Percentiles rank a stretch among this genome's conserved stretches.
These are phyloP conservation scores for Phytophthora podocarpi DNA, from an alignment of 352 stramenopile species.

Conservation along the genomic window DNA sequence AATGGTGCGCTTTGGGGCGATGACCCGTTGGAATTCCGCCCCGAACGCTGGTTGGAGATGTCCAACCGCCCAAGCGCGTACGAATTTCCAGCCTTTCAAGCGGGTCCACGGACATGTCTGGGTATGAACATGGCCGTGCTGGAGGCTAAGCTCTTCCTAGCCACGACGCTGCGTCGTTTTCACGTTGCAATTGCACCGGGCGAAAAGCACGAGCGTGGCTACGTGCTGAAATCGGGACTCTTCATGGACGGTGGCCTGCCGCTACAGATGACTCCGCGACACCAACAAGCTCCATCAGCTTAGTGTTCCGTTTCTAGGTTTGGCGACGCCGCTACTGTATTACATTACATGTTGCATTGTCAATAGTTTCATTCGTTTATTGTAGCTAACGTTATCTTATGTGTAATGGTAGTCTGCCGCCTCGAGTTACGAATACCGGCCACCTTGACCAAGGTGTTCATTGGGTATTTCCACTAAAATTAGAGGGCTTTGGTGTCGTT, in stretches of 20 bases:
- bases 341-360: too few species aligned
- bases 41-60: slow-evolving; percentile 76
- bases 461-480: too few species aligned
- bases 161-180: slow-evolving; percentile 51
- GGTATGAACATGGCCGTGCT: slow-evolving; percentile 79
- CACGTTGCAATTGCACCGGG: slow-evolving; percentile 47
- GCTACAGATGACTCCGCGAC: slow-evolving; percentile 42
- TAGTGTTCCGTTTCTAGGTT: too few species aligned
- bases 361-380: too few species aligned
- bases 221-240: slow-evolving; percentile 58
- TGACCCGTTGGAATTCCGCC: slow-evolving; percentile 57
- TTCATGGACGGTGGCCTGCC: slow-evolving; percentile 62
- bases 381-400: too few species aligned
- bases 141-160: slow-evolving; percentile 66
- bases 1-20: slow-evolving; percentile 53
- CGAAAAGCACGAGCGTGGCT: slow-evolving; percentile 48
- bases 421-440: too few species aligned
- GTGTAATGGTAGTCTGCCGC: too few species aligned
- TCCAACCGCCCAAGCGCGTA: slow-evolving; percentile 59
- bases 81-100: slow-evolving; percentile 79
- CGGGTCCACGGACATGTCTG: slow-evolving; percentile 66
- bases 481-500: slow-evolving; percentile 27
- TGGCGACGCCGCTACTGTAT: too few species aligned
- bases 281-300: neutral
- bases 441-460: too few species aligned